Evolutionary conservation across 148 eudicot species (phyloP).

Genomic region (Talinum fruticosum): DNA sequence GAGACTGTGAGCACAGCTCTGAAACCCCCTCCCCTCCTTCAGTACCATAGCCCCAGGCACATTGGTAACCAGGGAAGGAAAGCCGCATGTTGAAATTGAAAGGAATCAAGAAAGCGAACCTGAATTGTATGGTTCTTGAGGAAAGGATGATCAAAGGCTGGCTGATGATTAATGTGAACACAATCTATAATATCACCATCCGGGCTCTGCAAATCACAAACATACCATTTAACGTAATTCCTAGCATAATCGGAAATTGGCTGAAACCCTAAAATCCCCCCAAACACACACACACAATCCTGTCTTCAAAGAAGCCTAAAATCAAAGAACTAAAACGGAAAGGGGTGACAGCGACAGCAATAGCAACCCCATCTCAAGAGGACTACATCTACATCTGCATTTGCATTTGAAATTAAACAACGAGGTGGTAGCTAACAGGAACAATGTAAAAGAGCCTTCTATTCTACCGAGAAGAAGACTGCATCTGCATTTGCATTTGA

Average conservation of each 20-base stretch:
- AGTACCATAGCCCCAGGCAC: not conserved
- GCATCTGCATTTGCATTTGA: slow-evolving; percentile 1
- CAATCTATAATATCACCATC: slow-evolving; percentile 94
- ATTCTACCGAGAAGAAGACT: not conserved
- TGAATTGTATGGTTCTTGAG: slow-evolving; percentile 89
- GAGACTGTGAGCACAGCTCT: not conserved
- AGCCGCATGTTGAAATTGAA: no score
- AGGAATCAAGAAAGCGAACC: slow-evolving; percentile 32
- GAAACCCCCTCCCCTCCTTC: not conserved
- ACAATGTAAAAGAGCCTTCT: not conserved
- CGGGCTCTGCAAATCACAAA: slow-evolving; percentile 61
- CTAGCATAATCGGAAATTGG: not conserved
- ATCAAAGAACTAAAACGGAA: not conserved
- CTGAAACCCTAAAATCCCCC: not conserved
- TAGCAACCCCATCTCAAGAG: not conserved
- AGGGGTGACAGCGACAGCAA: not conserved
- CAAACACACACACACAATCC: not conserved
- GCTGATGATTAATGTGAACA: slow-evolving; percentile 75
- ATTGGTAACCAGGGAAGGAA: not conserved
- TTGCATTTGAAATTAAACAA: no score
- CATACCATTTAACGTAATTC: no score
- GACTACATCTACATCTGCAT: no score
- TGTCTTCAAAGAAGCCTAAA: not conserved
- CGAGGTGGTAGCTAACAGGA: not conserved
- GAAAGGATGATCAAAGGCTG: slow-evolving; percentile 90